Percentiles rank a stretch among this genome's conserved stretches.
Conservation (phyloP, 192 early-diverging fungal species). For the Coemansia umbellata region DNA sequence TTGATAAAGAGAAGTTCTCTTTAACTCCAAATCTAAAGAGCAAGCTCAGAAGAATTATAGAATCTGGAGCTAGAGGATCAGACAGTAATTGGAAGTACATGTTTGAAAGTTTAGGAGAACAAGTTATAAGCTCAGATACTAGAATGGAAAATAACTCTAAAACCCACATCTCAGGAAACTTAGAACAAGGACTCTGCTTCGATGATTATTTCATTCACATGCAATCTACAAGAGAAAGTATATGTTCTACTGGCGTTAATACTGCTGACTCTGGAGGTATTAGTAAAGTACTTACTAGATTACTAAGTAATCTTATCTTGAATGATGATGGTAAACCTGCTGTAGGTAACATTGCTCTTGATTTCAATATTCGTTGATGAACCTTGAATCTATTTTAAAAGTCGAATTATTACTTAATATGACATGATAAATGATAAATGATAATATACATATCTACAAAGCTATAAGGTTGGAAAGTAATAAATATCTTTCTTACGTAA, state of each 20-base stretch:
- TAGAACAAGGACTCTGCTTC: conserved; percentile 4
- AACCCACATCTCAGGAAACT: not conserved
- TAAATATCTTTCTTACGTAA: too few species aligned
- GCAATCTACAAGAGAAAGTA: conserved; percentile 13
- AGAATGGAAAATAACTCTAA: not conserved
- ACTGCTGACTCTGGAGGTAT: conserved; percentile 7
- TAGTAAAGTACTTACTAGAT: not conserved
- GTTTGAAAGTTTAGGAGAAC: not conserved
- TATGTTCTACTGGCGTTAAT: conserved; percentile 5
- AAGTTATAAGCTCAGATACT: not conserved
- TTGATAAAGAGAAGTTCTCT: not conserved
- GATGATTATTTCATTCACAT: conserved; percentile 5
- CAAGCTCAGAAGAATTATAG: conserved; percentile 1
- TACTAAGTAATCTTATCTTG: not conserved
- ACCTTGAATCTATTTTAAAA: too few species aligned
- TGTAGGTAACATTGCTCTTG: too few species aligned
- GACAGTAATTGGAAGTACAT: conserved; percentile 12
- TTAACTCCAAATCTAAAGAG: conserved; percentile 2
- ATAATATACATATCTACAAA: too few species aligned
- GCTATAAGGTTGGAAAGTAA: too few species aligned
- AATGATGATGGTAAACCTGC: not conserved
- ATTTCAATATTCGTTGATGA: too few species aligned
- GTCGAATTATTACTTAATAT: too few species aligned
- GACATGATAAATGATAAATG: too few species aligned
- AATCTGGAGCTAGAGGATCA: conserved; percentile 6